Percentiles rank a stretch among this genome's conserved stretches.
Evolutionary conservation across 2,329 filamentous ascomycete species (phyloP).

Genomic region (Fusarium armeniacum): DNA sequence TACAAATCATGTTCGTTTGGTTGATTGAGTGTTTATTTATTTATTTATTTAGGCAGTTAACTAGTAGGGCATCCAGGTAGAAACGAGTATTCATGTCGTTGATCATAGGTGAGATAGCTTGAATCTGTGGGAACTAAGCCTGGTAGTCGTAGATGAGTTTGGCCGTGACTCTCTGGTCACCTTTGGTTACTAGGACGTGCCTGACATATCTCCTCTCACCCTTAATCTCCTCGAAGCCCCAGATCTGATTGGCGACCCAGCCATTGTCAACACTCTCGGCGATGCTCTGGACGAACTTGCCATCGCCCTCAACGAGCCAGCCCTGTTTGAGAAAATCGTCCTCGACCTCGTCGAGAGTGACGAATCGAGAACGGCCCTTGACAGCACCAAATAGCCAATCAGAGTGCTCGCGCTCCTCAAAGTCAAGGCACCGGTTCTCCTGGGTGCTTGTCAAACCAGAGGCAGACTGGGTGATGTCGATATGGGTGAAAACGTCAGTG

Average conservation of each 20-base stretch:
- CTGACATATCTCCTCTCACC: conserved; percentile 67
- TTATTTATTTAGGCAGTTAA: conserved; percentile 3
- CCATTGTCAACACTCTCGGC: conserved; percentile 67
- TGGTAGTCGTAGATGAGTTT: conserved; percentile 70
- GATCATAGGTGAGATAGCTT: neutral
- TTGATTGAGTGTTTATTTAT: conserved; percentile 18
- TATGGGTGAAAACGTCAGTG: conserved; percentile 65
- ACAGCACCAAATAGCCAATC: conserved; percentile 87
- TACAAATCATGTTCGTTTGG: neutral
- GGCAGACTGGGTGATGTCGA: conserved; percentile 81
- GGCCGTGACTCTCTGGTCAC: conserved; percentile 62
- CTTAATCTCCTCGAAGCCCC: conserved; percentile 70
- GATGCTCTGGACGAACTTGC: conserved; percentile 74
- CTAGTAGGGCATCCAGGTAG: neutral
- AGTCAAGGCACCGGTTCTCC: conserved; percentile 69
- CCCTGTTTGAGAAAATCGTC: conserved; percentile 70
- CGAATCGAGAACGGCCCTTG: conserved; percentile 69
- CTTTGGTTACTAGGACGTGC: conserved; percentile 68
- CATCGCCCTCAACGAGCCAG: conserved; percentile 72
- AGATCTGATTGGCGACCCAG: conserved; percentile 70
- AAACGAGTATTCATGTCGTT: neutral
- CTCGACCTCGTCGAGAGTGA: conserved; percentile 62
- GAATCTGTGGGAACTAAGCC: conserved; percentile 24
- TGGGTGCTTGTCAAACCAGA: conserved; percentile 77
- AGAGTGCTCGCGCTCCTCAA: conserved; percentile 70